A percentile compares a stretch with the other conserved stretches of the same genome.
phyloP scores from a whole-genome alignment of 176 grass and related monocot genomes.

The Otatea glauca region DNA sequence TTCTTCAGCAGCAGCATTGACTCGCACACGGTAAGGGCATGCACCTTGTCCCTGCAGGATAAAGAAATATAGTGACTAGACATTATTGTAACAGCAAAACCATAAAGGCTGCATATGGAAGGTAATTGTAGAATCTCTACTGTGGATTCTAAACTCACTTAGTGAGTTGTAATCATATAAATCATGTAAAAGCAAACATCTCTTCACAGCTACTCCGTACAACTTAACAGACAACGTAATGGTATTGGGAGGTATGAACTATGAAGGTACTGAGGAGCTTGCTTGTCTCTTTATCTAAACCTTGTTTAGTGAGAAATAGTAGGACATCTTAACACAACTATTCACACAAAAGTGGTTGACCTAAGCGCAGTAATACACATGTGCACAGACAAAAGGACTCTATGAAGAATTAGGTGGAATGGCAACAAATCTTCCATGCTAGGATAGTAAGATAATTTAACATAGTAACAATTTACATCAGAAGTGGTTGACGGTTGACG shows the following conservation, averaged over 20 bases:
- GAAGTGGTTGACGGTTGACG: neutral
- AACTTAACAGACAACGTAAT: slow-evolving; percentile 8
- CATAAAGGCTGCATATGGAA: neutral
- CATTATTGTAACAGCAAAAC: neutral
- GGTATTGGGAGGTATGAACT: neutral
- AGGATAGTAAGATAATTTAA: neutral
- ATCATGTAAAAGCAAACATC: slow-evolving; percentile 8
- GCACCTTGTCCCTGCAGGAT: slow-evolving; percentile 59
- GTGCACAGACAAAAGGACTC: neutral
- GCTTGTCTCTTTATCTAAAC: neutral
- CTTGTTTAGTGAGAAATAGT: neutral
- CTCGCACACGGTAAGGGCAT: slow-evolving; percentile 38
- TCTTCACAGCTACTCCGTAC: neutral
- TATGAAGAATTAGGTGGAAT: neutral
- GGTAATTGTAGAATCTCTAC: neutral
- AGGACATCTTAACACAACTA: neutral
- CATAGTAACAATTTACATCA: neutral
- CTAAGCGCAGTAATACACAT: neutral
- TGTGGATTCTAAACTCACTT: neutral
- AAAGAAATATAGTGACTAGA: neutral
- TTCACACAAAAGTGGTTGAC: neutral
- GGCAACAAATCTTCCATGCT: neutral
- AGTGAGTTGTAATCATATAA: neutral
- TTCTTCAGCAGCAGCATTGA: slow-evolving; percentile 2
- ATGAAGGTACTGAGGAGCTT: neutral